Conservation (phyloP, 441 rosid genomes). For the Eutrema salsugineum region DNA sequence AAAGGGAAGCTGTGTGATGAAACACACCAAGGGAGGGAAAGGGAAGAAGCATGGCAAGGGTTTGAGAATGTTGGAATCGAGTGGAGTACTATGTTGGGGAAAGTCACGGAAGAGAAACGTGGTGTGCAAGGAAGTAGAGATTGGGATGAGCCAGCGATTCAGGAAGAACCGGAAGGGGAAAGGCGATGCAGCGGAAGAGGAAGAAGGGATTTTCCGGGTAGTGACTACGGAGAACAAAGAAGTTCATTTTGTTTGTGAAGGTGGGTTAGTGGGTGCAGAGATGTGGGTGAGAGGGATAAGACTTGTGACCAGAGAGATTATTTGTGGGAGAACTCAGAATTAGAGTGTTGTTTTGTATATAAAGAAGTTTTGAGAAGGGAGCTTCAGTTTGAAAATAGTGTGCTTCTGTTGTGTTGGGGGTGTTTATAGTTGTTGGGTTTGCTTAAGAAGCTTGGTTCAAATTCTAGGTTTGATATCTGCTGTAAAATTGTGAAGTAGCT, state of each 20-base stretch:
- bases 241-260: slow-evolving; percentile 76
- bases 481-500: slow-evolving; percentile 18
- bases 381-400: slow-evolving; percentile 17
- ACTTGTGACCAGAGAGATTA: slow-evolving; percentile 57
- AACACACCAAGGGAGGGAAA: slow-evolving; percentile 85
- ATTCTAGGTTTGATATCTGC: slow-evolving; percentile 6
- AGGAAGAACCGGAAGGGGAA: slow-evolving; percentile 43
- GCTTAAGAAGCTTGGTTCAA: slow-evolving; percentile 13
- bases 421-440: slow-evolving; percentile 31
- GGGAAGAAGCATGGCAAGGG: slow-evolving; percentile 68
- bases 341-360: slow-evolving; percentile 30
- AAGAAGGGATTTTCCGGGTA: slow-evolving; percentile 67
- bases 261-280: slow-evolving; percentile 79
- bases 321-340: slow-evolving; percentile 32
- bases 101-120: slow-evolving; percentile 66
- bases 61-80: slow-evolving; percentile 48
- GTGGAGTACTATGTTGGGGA: slow-evolving; percentile 79
- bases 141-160: slow-evolving; percentile 60
- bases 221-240: slow-evolving; percentile 69
- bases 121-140: slow-evolving; percentile 55
- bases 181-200: slow-evolving; percentile 40
- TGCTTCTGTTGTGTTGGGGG: slow-evolving; percentile 6
- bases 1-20: slow-evolving; percentile 51
- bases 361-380: slow-evolving; percentile 27
- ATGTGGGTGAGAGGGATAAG: slow-evolving; percentile 91